A percentile compares a stretch with the other conserved stretches of the same genome.
These are phyloP conservation scores for Rhodotorula sphaerocarpa DNA, from an alignment of 768 basidiomycete species.

Conservation along the genomic window DNA sequence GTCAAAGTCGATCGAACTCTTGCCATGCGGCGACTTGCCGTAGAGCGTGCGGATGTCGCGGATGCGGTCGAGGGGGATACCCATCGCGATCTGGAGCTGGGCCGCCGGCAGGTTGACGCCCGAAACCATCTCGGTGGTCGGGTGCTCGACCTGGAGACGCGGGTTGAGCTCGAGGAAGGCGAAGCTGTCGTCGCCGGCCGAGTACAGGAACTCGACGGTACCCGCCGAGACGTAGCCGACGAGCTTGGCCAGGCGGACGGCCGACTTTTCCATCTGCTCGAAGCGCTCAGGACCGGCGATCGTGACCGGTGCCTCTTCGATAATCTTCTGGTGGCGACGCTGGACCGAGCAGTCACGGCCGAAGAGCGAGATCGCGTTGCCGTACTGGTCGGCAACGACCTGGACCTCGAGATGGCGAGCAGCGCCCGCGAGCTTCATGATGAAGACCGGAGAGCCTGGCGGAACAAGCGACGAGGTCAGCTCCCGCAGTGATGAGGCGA, in stretches of 20 bases:
- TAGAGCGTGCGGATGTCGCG: slow-evolving; percentile 92
- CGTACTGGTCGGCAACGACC: slow-evolving; percentile 96
- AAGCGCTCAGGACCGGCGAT: slow-evolving; percentile 87
- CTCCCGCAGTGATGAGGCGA: not conserved
- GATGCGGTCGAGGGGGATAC: slow-evolving; percentile 88
- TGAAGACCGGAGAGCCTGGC: slow-evolving; percentile 89
- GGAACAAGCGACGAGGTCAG: slow-evolving; percentile 11
- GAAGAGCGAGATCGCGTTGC: slow-evolving; percentile 96
- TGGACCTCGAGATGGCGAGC: slow-evolving; percentile 98
- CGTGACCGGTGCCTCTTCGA: slow-evolving; percentile 97
- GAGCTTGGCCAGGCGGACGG: slow-evolving; percentile 96
- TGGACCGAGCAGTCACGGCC: slow-evolving; percentile 99
- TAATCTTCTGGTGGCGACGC: slow-evolving; percentile 98
- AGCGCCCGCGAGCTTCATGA: slow-evolving; percentile 98
- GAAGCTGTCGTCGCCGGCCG: slow-evolving; percentile 83
- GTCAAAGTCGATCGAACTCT: slow-evolving; percentile 94
- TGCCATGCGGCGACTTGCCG: slow-evolving; percentile 79
- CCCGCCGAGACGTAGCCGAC: slow-evolving; percentile 99
- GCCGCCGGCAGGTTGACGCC: slow-evolving; percentile 97
- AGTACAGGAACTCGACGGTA: slow-evolving; percentile 76
- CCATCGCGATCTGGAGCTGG: slow-evolving; percentile 96
- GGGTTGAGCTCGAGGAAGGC: slow-evolving; percentile 98
- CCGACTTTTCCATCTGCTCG: slow-evolving; percentile 96
- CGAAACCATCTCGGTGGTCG: slow-evolving; percentile 99
- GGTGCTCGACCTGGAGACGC: slow-evolving; percentile 98